phyloP scores from a whole-genome alignment of 2,329 filamentous ascomycete genomes.

The Bisporella sp. region DNA sequence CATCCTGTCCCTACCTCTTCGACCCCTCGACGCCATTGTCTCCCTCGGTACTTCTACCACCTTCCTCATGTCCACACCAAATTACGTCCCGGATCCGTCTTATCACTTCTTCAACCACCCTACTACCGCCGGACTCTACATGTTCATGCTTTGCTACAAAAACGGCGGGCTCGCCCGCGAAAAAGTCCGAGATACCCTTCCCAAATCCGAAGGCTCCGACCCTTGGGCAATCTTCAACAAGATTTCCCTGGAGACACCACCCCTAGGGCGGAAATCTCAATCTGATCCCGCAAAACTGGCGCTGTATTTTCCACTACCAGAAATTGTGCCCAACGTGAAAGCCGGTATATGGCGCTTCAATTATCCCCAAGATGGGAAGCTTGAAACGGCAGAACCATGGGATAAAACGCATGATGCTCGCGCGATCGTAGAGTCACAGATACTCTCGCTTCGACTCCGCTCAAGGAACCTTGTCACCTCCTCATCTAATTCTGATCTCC shows the following conservation, averaged over 20 bases:
- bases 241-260: slow-evolving; percentile 58
- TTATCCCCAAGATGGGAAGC: slow-evolving; percentile 47
- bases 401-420: slow-evolving; percentile 70
- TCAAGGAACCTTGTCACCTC: slow-evolving; percentile 66
- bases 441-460: slow-evolving; percentile 82
- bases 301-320: slow-evolving; percentile 90
- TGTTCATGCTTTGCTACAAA: slow-evolving; percentile 99
- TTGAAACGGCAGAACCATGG: slow-evolving; percentile 33
- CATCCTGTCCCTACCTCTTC: slow-evolving; percentile 82
- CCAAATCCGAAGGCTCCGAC: slow-evolving; percentile 42
- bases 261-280: slow-evolving; percentile 53
- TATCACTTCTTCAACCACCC: slow-evolving; percentile 99
- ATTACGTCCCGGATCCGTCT: slow-evolving; percentile 79
- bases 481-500: slow-evolving; percentile 45
- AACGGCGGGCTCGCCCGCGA: slow-evolving; percentile 93
- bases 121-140: slow-evolving; percentile 82
- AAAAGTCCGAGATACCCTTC: slow-evolving; percentile 75
- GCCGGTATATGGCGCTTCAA: slow-evolving; percentile 83
- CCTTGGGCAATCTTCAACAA: slow-evolving; percentile 79
- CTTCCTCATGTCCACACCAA: slow-evolving; percentile 94
- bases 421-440: slow-evolving; percentile 88
- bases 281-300: slow-evolving; percentile 69
- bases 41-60: slow-evolving; percentile 93
- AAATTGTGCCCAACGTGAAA: slow-evolving; percentile 88
- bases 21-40: slow-evolving; percentile 86